Conservation (phyloP, 2,329 filamentous ascomycete species). For the Penicillium sp. region DNA sequence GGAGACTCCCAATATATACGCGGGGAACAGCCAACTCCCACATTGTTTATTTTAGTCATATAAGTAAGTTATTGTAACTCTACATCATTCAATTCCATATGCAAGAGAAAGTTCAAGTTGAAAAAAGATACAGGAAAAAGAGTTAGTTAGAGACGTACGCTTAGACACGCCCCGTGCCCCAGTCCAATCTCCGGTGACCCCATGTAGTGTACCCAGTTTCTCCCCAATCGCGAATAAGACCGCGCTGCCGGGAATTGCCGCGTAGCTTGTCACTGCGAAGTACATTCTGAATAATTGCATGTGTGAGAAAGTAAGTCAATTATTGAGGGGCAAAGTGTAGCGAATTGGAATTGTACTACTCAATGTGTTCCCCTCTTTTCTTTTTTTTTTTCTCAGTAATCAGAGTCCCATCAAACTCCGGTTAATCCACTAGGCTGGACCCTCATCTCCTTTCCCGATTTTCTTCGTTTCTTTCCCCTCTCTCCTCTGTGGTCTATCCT, state of each 20-base stretch:
- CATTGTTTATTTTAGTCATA: neutral
- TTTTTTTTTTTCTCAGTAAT: neutral
- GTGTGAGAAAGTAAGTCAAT: neutral
- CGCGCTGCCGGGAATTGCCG: conserved; percentile 22
- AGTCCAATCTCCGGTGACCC: conserved; percentile 23
- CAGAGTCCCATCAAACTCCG: neutral
- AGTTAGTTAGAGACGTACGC: neutral
- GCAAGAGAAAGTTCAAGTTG: neutral
- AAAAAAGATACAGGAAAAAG: neutral
- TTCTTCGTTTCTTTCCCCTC: conserved; percentile 11
- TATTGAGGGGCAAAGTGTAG: neutral
- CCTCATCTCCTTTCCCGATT: conserved; percentile 26
- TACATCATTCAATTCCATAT: neutral
- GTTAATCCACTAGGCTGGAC: conserved; percentile 6
- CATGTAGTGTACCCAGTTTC: neutral
- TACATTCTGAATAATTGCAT: neutral
- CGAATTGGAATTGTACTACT: neutral
- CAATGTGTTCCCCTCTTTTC: neutral
- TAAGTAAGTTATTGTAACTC: neutral
- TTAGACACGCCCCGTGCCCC: conserved; percentile 17
- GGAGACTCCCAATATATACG: neutral
- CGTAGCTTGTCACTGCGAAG: conserved; percentile 1
- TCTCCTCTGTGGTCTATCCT: conserved; percentile 13
- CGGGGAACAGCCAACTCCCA: neutral
- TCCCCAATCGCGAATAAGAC: neutral